Evolutionary conservation across 2,329 filamentous ascomycete genomes (phyloP).

Genomic region (Ceratocystis variospora): DNA sequence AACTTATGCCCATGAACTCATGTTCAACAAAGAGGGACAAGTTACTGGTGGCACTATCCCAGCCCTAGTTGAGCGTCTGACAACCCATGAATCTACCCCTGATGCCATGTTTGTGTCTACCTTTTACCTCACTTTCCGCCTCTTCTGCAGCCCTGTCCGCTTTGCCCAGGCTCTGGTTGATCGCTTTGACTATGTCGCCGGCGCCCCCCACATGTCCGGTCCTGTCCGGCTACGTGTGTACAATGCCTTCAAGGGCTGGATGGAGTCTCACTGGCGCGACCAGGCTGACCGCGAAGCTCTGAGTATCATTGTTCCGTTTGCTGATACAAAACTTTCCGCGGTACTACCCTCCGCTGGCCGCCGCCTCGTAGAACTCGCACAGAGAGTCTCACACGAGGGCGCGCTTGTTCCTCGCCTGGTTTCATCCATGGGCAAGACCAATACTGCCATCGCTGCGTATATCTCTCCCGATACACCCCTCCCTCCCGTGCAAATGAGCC

Average conservation of each 20-base stretch:
- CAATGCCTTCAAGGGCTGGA: slow-evolving; percentile 93
- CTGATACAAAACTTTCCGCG: slow-evolving; percentile 52
- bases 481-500: slow-evolving; percentile 56
- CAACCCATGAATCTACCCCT: slow-evolving; percentile 81
- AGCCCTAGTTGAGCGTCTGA: slow-evolving; percentile 86
- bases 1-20: slow-evolving; percentile 79
- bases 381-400: slow-evolving; percentile 61
- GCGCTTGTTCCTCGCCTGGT: slow-evolving; percentile 69
- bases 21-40: slow-evolving; percentile 87
- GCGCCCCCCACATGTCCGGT: slow-evolving; percentile 56
- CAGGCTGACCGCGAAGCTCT: slow-evolving; percentile 67
- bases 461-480: slow-evolving; percentile 57
- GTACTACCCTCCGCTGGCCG: slow-evolving; percentile 64
- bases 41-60: slow-evolving; percentile 85
- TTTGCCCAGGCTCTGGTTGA: slow-evolving; percentile 75
- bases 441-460: slow-evolving; percentile 53
- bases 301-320: slow-evolving; percentile 64
- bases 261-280: slow-evolving; percentile 88
- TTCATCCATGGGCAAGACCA: slow-evolving; percentile 80
- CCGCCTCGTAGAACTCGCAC: slow-evolving; percentile 64
- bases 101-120: slow-evolving; percentile 85
- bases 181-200: slow-evolving; percentile 80
- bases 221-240: slow-evolving; percentile 84
- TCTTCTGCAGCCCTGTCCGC: slow-evolving; percentile 71
- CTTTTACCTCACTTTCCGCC: slow-evolving; percentile 89